A percentile compares a stretch with the other conserved stretches of the same genome.
phyloP scores from a whole-genome alignment of 179 eudicot species.

The Silene coronaria region DNA sequence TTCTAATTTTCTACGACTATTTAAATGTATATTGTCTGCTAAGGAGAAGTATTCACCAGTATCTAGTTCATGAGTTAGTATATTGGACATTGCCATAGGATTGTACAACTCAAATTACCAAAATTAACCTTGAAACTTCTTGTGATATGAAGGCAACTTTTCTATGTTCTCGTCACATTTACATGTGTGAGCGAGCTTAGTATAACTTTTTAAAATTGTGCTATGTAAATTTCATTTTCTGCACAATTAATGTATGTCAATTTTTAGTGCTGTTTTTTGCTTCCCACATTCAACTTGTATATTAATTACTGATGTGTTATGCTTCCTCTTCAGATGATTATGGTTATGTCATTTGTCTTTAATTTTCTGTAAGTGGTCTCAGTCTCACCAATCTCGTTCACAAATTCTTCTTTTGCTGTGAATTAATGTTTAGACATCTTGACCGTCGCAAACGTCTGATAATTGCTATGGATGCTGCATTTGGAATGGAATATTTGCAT shows the following conservation, averaged over 20 bases:
- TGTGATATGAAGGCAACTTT: background rate
- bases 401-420: background rate
- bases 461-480: slow-evolving; percentile 52
- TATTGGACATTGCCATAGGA: background rate
- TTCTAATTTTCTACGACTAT: background rate
- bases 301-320: background rate
- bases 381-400: background rate
- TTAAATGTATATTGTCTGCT: background rate
- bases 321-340: background rate
- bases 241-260: background rate
- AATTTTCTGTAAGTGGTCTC: background rate
- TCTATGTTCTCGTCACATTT: background rate
- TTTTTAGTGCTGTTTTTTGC: background rate
- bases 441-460: slow-evolving; percentile 43
- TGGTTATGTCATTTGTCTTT: background rate
- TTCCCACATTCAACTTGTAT: background rate
- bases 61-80: background rate
- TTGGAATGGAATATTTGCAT: slow-evolving; percentile 48
- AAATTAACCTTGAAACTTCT: background rate
- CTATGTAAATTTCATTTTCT: background rate
- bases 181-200: background rate
- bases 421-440: slow-evolving; percentile 28
- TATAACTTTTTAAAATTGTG: background rate
- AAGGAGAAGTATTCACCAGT: background rate
- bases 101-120: background rate